phyloP scores from a whole-genome alignment of 164 flowering plant species.

The Stephania yunnanensis region DNA sequence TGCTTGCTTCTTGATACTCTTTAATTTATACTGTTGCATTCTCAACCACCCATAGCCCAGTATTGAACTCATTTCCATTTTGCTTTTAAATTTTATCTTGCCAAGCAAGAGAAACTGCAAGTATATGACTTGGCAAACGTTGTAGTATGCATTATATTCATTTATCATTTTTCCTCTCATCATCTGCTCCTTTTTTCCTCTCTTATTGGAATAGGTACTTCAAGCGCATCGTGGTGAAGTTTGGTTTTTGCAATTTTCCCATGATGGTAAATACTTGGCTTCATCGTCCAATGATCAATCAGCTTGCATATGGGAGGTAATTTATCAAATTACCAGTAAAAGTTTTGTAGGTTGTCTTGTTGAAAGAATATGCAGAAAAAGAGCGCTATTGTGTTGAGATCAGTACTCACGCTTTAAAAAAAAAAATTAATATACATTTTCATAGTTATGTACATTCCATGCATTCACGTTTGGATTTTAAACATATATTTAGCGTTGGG shows the following conservation, averaged over 20 bases:
- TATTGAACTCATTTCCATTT: no score
- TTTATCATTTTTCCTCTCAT: background rate
- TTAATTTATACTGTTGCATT: background rate
- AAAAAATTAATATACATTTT: background rate
- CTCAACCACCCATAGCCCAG: background rate
- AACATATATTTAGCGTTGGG: no score
- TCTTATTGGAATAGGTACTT: conserved; percentile 30
- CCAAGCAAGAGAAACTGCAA: no score
- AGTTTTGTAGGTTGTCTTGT: background rate
- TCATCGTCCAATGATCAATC: conserved; percentile 48
- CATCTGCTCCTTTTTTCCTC: background rate
- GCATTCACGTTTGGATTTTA: background rate
- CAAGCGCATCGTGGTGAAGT: conserved; percentile 48
- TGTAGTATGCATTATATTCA: no score
- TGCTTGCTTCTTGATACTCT: background rate
- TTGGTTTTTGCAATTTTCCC: conserved; percentile 63
- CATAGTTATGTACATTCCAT: background rate
- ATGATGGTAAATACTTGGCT: conserved; percentile 56
- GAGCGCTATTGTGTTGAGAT: background rate
- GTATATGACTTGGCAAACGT: no score
- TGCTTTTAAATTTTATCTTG: no score
- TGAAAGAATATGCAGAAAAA: background rate
- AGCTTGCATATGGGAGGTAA: conserved; percentile 64
- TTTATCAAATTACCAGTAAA: background rate
- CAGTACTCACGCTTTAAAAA: background rate